phyloP scores from a whole-genome alignment of 306 rosid species.

The barrel medic (Medicago truncatula) region MtrunA17r5.0-ANR NC_053044.1:177501-178000 shows the following conservation, averaged over 20 bases:
- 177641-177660: constrained; percentile 14
- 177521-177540: constrained; percentile 21
- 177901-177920: too few species aligned
- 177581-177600: constrained; percentile 11
- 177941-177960: too few species aligned
- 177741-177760: constrained; percentile 11
- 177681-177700: constrained; percentile 18
- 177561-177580: constrained; percentile 16
- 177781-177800: constrained; percentile 13
- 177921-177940: too few species aligned
- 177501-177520: constrained; percentile 34
- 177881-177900: too few species aligned
- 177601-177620: constrained; percentile 18
- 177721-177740: constrained; percentile 20
- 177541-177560: constrained; percentile 21
- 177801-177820: constrained; percentile 15
- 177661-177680: constrained; percentile 14
- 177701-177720: constrained; percentile 16
- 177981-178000: not conserved
- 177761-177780: constrained; percentile 5
- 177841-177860: too few species aligned
- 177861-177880: too few species aligned
- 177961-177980: not conserved
- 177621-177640: not conserved
- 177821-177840: too few species aligned